Percentiles rank a stretch among this genome's conserved stretches.
Evolutionary conservation across 257 asterid genomes (phyloP).

Genomic region (Datura wrightii): DNA sequence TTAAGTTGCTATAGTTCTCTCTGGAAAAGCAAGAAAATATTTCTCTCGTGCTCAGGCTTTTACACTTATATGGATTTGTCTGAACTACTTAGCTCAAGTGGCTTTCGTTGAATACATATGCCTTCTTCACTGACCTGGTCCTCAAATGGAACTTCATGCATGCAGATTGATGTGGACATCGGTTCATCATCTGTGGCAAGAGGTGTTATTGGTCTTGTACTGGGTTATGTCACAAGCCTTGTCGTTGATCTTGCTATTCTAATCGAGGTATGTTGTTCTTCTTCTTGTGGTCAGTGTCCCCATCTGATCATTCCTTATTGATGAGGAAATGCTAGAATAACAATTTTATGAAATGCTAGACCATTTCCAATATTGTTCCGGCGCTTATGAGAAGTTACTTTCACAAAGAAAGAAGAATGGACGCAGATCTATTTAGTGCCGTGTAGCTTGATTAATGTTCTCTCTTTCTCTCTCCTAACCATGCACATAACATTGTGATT

Average conservation of each 20-base stretch:
- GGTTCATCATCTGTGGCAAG: slow-evolving; percentile 99
- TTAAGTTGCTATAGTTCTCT: neutral
- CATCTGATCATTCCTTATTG: neutral
- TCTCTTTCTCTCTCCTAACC: neutral
- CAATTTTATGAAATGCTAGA: slow-evolving; percentile 13
- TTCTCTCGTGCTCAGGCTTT: neutral
- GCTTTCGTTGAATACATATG: slow-evolving; percentile 5
- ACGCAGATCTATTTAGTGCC: neutral
- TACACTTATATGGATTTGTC: neutral
- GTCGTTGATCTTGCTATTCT: slow-evolving; percentile 95
- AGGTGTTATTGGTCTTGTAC: slow-evolving; percentile 89
- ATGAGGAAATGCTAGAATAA: too few relatives aligned
- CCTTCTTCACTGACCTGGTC: neutral
- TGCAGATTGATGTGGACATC: slow-evolving; percentile 96
- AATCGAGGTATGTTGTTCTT: slow-evolving; percentile 69
- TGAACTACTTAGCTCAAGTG: neutral
- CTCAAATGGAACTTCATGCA: slow-evolving; percentile 23
- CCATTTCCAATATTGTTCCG: too few relatives aligned
- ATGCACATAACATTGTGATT: neutral
- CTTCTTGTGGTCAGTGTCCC: neutral
- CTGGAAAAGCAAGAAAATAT: slow-evolving; percentile 16
- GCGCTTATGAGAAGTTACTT: neutral
- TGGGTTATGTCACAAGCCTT: slow-evolving; percentile 87
- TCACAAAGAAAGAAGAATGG: neutral
- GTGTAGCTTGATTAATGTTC: neutral